A percentile compares a stretch with the other conserved stretches of the same genome.
These are phyloP conservation scores for Sisymbrium altissimum DNA, from an alignment of 345 rosid genomes.

Conservation along the genomic window DNA sequence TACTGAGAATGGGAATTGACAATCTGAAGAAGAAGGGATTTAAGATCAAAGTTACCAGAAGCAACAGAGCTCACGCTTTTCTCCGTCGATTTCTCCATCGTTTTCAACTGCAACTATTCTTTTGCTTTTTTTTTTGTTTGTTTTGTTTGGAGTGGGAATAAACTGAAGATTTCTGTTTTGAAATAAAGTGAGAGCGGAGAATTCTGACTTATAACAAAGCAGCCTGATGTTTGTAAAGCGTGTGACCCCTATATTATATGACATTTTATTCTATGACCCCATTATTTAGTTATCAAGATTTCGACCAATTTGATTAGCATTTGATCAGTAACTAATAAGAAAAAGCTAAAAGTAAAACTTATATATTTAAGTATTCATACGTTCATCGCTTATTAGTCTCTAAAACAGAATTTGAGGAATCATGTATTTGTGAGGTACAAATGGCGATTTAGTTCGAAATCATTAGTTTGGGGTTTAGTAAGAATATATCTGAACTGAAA, in stretches of 20 bases:
- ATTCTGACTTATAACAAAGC: constrained; percentile 11
- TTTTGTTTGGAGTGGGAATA: background rate
- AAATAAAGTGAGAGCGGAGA: constrained; percentile 21
- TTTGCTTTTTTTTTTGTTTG: too few species aligned
- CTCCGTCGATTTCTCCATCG: constrained; percentile 42
- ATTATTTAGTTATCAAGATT: background rate
- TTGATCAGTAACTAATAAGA: background rate
- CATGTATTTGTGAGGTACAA: background rate
- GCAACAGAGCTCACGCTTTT: constrained; percentile 35
- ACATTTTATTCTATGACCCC: background rate
- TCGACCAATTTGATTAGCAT: background rate
- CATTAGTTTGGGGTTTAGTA: background rate
- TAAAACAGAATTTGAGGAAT: background rate
- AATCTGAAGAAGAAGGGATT: background rate
- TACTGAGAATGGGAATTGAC: background rate
- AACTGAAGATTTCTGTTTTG: constrained; percentile 16
- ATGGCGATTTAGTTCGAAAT: background rate
- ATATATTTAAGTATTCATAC: background rate
- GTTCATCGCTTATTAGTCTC: background rate
- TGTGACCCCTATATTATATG: background rate
- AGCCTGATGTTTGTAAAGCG: background rate
- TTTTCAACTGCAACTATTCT: constrained; percentile 6
- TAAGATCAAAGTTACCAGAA: constrained; percentile 41
- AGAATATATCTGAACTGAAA: background rate
- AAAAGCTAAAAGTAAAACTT: background rate